These are phyloP conservation scores for Blastomyces percursus DNA, from an alignment of 2,329 filamentous ascomycete species.

Conservation along the genomic window DNA sequence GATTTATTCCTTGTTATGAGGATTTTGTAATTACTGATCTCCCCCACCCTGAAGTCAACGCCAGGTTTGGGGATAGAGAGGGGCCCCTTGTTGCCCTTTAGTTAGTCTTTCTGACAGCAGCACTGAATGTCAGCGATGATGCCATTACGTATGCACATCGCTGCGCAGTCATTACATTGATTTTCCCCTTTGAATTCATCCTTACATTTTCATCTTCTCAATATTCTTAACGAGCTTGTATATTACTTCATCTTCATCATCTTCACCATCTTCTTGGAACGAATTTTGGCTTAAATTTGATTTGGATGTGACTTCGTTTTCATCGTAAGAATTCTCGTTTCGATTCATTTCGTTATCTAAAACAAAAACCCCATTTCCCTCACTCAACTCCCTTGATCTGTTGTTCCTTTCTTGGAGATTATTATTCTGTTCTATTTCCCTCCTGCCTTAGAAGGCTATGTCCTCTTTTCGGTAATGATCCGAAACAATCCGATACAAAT, in stretches of 20 bases:
- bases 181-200: neutral
- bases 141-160: neutral
- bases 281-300: neutral
- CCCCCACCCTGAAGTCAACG: neutral
- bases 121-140: neutral
- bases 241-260: neutral
- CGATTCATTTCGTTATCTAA: neutral
- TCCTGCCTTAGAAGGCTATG: constrained; percentile 36
- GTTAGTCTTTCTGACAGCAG: neutral
- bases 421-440: constrained; percentile 5
- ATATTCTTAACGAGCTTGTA: neutral
- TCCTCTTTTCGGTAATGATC: constrained; percentile 56
- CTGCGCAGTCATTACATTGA: neutral
- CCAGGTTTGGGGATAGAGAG: neutral
- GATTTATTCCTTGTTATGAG: constrained; percentile 3
- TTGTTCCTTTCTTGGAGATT: neutral
- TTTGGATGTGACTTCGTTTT: neutral
- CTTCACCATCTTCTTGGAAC: neutral
- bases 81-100: neutral
- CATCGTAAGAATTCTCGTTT: neutral
- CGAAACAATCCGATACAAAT: constrained; percentile 53
- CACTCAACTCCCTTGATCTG: neutral
- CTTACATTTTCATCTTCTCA: neutral
- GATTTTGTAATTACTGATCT: neutral
- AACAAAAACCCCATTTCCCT: neutral